These are phyloP conservation scores for Aureobasidium sp. DNA, from an alignment of 2,329 filamentous ascomycete genomes.

Conservation along the genomic window DNA sequence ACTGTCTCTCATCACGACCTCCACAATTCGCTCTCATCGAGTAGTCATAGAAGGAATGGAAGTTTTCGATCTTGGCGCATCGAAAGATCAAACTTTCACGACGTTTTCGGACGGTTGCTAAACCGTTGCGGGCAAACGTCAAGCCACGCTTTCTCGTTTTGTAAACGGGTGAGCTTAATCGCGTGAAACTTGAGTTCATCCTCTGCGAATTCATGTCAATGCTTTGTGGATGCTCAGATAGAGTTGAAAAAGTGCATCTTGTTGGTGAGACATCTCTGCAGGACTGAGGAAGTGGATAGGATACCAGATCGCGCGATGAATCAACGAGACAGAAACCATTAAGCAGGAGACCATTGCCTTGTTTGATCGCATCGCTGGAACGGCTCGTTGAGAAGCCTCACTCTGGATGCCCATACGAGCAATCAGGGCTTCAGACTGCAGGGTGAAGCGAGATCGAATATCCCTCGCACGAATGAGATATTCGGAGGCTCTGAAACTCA, in stretches of 20 bases:
- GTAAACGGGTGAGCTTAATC: neutral
- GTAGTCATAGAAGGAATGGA: neutral
- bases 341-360: no score
- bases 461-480: neutral
- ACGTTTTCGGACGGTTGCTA: constrained; percentile 7
- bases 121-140: neutral
- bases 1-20: neutral
- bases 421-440: no score
- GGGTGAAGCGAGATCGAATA: no score
- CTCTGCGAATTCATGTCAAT: neutral
- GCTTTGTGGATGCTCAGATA: neutral
- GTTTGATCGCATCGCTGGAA: no score
- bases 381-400: no score
- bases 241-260: constrained; percentile 2
- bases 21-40: no score
- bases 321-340: no score
- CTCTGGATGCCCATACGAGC: no score
- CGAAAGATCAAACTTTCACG: neutral
- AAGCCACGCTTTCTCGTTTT: neutral
- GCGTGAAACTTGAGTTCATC: neutral
- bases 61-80: neutral
- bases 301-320: no score
- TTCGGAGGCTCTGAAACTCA: constrained; percentile 1
- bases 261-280: constrained; percentile 4
- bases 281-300: neutral